Evolutionary conservation across 805 yeast species (phyloP).

Genomic region (Candida awuae): DNA sequence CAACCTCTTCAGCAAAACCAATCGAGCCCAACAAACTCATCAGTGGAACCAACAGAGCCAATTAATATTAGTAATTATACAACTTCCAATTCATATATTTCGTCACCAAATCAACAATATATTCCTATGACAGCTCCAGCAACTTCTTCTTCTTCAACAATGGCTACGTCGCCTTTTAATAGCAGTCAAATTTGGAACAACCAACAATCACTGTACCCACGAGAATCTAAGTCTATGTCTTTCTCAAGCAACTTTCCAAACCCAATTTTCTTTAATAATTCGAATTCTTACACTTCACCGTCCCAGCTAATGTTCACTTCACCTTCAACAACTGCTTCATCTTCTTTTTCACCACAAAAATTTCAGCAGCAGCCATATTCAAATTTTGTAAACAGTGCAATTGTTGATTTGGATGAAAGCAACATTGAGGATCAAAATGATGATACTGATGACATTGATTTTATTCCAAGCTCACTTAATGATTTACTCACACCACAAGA

Average conservation of each 20-base stretch:
- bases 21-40: constrained; percentile 4
- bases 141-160: constrained; percentile 4
- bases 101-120: constrained; percentile 2
- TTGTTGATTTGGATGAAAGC: constrained; percentile 15
- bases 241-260: constrained; percentile 4
- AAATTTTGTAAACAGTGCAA: constrained; percentile 10
- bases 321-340: no score
- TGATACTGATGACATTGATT: constrained; percentile 50
- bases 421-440: constrained; percentile 8
- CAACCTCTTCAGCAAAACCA: neutral
- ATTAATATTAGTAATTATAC: neutral
- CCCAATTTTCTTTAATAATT: neutral
- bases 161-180: constrained; percentile 22
- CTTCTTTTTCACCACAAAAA: neutral
- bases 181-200: constrained; percentile 13
- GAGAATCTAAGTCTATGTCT: neutral
- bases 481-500: constrained; percentile 81
- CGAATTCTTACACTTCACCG: neutral
- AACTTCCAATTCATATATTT: neutral
- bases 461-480: constrained; percentile 72
- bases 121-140: no score
- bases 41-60: constrained; percentile 9
- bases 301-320: neutral
- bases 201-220: constrained; percentile 4
- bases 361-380: neutral